Evolutionary conservation across 306 rosid genomes (phyloP).

Genomic region (Acmispon strigosus): DNA sequence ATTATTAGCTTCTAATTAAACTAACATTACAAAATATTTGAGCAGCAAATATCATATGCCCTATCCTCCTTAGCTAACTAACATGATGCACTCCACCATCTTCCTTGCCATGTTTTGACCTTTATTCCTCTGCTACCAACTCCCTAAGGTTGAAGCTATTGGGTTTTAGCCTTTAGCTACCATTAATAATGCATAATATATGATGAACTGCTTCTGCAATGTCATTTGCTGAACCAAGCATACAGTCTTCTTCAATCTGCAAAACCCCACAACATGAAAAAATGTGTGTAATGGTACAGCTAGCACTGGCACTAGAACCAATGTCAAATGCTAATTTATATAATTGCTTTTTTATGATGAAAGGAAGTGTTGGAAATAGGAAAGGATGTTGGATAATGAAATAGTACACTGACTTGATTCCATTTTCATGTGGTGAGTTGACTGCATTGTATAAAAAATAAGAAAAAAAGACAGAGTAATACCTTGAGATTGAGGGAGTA

Average conservation of each 20-base stretch:
- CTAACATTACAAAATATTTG: not conserved
- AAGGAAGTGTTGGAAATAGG: conserved; percentile 24
- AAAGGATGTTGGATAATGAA: conserved; percentile 14
- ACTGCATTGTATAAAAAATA: conserved; percentile 17
- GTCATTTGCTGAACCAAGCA: conserved; percentile 65
- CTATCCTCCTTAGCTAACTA: conserved; percentile 16
- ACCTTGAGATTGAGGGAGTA: conserved; percentile 98
- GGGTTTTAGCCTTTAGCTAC: conserved; percentile 29
- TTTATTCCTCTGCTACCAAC: not conserved
- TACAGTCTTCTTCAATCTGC: conserved; percentile 89
- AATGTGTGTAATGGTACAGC: too few relatives aligned
- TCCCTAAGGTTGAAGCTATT: not conserved
- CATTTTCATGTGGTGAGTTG: conserved; percentile 30
- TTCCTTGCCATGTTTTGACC: conserved; percentile 1
- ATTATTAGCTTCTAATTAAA: not conserved
- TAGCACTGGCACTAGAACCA: not conserved
- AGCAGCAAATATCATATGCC: conserved; percentile 11
- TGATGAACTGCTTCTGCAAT: conserved; percentile 72
- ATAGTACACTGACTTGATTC: conserved; percentile 41
- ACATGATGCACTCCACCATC: conserved; percentile 12
- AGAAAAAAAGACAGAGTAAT: conserved; percentile 23
- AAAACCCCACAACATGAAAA: conserved; percentile 4
- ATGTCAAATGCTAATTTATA: not conserved
- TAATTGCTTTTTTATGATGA: not conserved
- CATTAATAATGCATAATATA: conserved; percentile 56